Evolutionary conservation across 108 stramenopile species (phyloP).

Genomic region (Cylindrotheca closterium): DNA sequence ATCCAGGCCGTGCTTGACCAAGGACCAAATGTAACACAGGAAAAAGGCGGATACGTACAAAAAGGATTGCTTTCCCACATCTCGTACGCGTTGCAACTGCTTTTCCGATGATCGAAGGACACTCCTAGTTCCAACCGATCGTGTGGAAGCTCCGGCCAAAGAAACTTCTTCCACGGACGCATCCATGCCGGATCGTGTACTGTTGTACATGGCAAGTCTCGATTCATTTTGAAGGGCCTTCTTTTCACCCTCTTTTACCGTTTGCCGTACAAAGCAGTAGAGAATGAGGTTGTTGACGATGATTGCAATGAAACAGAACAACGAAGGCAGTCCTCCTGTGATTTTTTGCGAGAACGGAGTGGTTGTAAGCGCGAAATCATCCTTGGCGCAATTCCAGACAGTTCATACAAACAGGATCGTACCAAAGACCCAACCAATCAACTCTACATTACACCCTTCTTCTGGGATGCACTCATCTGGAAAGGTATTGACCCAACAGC

Average conservation of each 20-base stretch:
- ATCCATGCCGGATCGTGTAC: too few species aligned
- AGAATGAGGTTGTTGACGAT: constrained; percentile 3
- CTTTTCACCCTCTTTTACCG: neutral
- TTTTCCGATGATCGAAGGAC: too few species aligned
- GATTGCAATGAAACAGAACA: neutral
- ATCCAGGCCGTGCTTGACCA: neutral
- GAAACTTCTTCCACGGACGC: too few species aligned
- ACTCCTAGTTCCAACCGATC: too few species aligned
- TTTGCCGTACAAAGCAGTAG: neutral
- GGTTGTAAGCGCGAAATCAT: neutral
- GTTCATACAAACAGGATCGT: too few species aligned
- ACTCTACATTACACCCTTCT: too few species aligned
- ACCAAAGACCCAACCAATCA: too few species aligned
- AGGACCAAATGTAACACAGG: neutral
- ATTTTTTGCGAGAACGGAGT: neutral
- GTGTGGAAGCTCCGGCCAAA: too few species aligned
- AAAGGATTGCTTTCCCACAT: constrained; percentile 3
- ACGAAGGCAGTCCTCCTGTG: neutral
- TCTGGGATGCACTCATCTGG: too few species aligned
- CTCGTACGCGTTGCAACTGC: neutral
- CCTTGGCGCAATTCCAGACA: too few species aligned
- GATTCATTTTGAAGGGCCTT: neutral
- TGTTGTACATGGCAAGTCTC: neutral
- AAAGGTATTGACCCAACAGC: neutral
- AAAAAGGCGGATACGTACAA: constrained; percentile 3